Percentiles rank a stretch among this genome's conserved stretches.
phyloP scores from a whole-genome alignment of 2,329 filamentous ascomycete species.

The Fonsecaea monophora region DNA sequence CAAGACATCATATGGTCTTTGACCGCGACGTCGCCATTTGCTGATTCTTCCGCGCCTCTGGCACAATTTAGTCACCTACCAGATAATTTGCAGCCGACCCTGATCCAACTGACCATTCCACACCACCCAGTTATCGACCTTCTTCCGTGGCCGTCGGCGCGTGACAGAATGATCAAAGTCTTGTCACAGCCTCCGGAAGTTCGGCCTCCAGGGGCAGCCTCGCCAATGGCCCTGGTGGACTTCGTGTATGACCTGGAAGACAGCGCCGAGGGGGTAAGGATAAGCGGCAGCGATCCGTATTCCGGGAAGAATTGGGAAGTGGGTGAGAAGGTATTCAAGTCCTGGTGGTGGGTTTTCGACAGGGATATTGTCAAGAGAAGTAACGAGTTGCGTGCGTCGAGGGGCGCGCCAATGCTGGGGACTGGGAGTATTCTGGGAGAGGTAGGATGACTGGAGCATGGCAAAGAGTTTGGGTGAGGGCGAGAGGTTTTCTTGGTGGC shows the following conservation, averaged over 20 bases:
- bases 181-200: slow-evolving; percentile 57
- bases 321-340: slow-evolving; percentile 63
- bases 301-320: slow-evolving; percentile 62
- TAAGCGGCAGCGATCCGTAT: slow-evolving; percentile 60
- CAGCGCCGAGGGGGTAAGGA: slow-evolving; percentile 57
- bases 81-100: slow-evolving; percentile 58
- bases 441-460: slow-evolving; percentile 3
- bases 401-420: slow-evolving; percentile 49
- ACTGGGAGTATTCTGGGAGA: slow-evolving; percentile 32
- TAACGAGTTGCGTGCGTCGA: slow-evolving; percentile 58
- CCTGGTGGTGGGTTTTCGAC: slow-evolving; percentile 69
- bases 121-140: slow-evolving; percentile 66
- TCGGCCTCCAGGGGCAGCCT: slow-evolving; percentile 57
- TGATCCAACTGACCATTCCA: slow-evolving; percentile 57
- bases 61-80: slow-evolving; percentile 51
- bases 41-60: slow-evolving; percentile 39
- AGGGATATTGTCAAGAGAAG: slow-evolving; percentile 60
- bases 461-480: background rate
- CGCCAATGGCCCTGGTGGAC: slow-evolving; percentile 57
- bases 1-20: slow-evolving; percentile 55
- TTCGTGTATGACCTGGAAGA: slow-evolving; percentile 66
- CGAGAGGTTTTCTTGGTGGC: background rate
- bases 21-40: slow-evolving; percentile 57
- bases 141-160: slow-evolving; percentile 63
- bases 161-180: slow-evolving; percentile 61